Conservation (phyloP, 2,329 filamentous ascomycete genomes). For the Neonectria ditissima region DNA sequence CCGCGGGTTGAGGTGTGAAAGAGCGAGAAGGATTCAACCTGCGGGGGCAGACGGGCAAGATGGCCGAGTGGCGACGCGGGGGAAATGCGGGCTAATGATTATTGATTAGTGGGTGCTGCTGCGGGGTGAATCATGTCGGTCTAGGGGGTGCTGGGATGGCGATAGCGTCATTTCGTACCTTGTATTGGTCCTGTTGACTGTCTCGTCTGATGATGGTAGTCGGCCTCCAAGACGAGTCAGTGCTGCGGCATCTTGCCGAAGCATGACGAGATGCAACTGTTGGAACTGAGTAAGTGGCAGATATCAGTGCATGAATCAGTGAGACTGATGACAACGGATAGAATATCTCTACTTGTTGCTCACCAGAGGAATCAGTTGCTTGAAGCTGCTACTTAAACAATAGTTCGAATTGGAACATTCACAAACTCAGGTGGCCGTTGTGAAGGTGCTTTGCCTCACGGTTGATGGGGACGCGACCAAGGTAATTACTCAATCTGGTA, state of each 20-base stretch:
- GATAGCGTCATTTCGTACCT: not conserved
- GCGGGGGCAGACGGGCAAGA: conserved; percentile 7
- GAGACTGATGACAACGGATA: not conserved
- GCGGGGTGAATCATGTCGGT: not conserved
- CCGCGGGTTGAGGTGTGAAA: not conserved
- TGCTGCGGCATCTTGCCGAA: not conserved
- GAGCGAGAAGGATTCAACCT: not conserved
- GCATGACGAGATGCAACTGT: not conserved
- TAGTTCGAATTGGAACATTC: no score
- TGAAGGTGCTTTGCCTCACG: no score
- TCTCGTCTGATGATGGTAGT: not conserved
- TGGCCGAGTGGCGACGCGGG: conserved; percentile 7
- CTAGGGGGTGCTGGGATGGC: conserved; percentile 1
- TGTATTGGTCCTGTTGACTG: not conserved
- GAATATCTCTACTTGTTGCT: not conserved
- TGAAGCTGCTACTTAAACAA: no score
- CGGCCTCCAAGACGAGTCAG: not conserved
- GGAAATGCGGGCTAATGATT: conserved; percentile 14
- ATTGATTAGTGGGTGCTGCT: not conserved
- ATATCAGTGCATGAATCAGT: not conserved
- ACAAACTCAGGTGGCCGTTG: no score
- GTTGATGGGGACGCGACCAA: no score
- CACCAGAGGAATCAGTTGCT: no score
- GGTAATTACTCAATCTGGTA: no score
- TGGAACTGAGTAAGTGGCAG: not conserved